Percentiles rank a stretch among this genome's conserved stretches.
Evolutionary conservation across 768 basidiomycete species (phyloP).

Genomic region (Amanita fuliginea): DNA sequence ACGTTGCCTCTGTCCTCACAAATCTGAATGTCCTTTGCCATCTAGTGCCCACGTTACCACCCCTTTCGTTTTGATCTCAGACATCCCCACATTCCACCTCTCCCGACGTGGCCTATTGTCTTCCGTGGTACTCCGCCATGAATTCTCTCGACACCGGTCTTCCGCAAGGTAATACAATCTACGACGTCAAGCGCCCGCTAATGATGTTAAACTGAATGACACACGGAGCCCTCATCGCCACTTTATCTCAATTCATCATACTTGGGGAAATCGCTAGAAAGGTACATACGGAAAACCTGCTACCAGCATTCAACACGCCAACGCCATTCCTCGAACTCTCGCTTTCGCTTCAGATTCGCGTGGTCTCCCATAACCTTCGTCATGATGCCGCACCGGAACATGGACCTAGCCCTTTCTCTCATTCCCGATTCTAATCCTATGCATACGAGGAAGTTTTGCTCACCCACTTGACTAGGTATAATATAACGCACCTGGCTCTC

Average conservation of each 20-base stretch:
- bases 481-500: slow-evolving; percentile 34
- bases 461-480: slow-evolving; percentile 30
- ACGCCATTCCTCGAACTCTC: slow-evolving; percentile 36
- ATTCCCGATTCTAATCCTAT: neutral
- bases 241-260: slow-evolving; percentile 27
- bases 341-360: slow-evolving; percentile 43
- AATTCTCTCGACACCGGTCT: no score
- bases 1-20: no score
- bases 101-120: no score
- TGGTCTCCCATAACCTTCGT: slow-evolving; percentile 36
- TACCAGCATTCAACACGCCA: slow-evolving; percentile 28
- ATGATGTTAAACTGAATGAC: slow-evolving; percentile 28
- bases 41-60: no score
- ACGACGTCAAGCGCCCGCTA: no score
- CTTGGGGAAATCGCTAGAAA: slow-evolving; percentile 18
- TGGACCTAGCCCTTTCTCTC: neutral
- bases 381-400: slow-evolving; percentile 52
- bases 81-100: no score
- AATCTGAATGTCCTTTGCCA: no score
- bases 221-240: slow-evolving; percentile 47
- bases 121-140: no score
- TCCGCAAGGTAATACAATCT: slow-evolving; percentile 43
- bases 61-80: no score
- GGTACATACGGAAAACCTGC: slow-evolving; percentile 33
- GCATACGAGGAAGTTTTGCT: neutral